These are phyloP conservation scores for Planoprotostelium fungivorum DNA, from an alignment of 78 protist species.

Conservation along the genomic window DNA sequence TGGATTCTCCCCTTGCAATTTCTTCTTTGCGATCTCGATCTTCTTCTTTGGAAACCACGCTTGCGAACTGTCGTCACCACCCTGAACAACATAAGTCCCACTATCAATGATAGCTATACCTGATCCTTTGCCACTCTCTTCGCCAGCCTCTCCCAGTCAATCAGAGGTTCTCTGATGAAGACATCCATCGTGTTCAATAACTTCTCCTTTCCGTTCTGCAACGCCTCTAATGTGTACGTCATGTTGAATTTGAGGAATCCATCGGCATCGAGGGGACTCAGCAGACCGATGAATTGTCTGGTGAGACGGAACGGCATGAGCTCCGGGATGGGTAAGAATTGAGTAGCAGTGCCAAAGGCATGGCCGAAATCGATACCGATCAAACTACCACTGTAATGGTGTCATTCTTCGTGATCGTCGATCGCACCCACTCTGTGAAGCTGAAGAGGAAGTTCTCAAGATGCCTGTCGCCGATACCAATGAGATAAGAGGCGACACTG, in stretches of 20 bases:
- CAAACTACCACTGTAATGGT: slow-evolving; percentile 39
- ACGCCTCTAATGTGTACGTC: slow-evolving; percentile 58
- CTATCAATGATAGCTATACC: background rate
- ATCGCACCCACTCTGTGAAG: background rate
- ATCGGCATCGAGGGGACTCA: slow-evolving; percentile 60
- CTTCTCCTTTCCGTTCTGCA: slow-evolving; percentile 45
- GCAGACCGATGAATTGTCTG: slow-evolving; percentile 58
- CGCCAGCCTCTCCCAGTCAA: slow-evolving; percentile 74
- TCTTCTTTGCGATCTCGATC: slow-evolving; percentile 47
- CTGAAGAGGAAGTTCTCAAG: slow-evolving; percentile 80
- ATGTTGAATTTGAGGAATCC: slow-evolving; percentile 65
- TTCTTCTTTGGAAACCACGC: slow-evolving; percentile 72
- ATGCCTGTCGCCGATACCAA: slow-evolving; percentile 95
- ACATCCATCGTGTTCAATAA: slow-evolving; percentile 69
- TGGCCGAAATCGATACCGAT: slow-evolving; percentile 97
- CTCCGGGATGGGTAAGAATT: slow-evolving; percentile 86
- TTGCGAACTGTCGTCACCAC: slow-evolving; percentile 15
- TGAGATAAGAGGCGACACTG: slow-evolving; percentile 61
- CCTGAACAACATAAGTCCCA: background rate
- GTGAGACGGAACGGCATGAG: slow-evolving; percentile 92
- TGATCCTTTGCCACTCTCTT: slow-evolving; percentile 30
- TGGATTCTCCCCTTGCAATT: slow-evolving; percentile 56
- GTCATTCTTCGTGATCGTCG: too few species aligned
- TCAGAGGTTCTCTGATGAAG: slow-evolving; percentile 83
- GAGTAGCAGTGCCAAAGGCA: slow-evolving; percentile 92